Evolutionary conservation across 495 filamentous ascomycete genomes (phyloP), one percentile per base, ranked within the genome.

Genomic region (Aspergillus bertholletiae): DNA sequence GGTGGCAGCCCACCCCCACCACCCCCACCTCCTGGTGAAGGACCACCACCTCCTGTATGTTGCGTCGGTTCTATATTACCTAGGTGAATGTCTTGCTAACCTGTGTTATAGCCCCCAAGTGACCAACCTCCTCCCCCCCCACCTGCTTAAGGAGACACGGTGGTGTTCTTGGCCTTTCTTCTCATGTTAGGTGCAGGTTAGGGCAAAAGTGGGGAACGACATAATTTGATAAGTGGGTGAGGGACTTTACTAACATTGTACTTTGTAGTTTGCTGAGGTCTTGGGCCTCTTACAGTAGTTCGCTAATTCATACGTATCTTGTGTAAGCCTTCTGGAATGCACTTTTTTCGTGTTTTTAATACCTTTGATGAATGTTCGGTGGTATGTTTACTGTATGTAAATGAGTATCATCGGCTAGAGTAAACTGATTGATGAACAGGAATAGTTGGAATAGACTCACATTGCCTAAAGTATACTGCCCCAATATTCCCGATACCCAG

Each of bases 81-180:
- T 24, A 20, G 20, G 17, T 18, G 39, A 22, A 43, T 28, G 15
- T 37, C 27, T 56, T 43, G 57, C 63, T 64, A 54, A 64, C 49
- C 20, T 28, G 28, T 21, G 23, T 23, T 35, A 55, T 50, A 77
- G 76, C 78, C 87, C 51, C 88, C 88, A 5, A 85, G 82, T 66
- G 88, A 92, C 56, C 80, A 85, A 64, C 81, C 81, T 57, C 87
- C 87, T 56, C 87, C 87, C 15, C 88, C 88, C 52, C 87, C 88
- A 15, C 66, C 74, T 28, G 68, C 68, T 47, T 75, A 62, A 68
- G 59, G 21, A 30, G 7, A 13, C 18, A 15, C n/a, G 12, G 0
- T 59, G 12, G 12, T 7, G 32, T 34, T 44, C 20, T 5, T 49
- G 40, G 28, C 22, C 27, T 27, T 21, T 22, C 26, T 18, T 22